These are phyloP conservation scores for Vaccinium corymbosum DNA, from an alignment of 148 eudicot genomes.

Conservation along the genomic window DNA sequence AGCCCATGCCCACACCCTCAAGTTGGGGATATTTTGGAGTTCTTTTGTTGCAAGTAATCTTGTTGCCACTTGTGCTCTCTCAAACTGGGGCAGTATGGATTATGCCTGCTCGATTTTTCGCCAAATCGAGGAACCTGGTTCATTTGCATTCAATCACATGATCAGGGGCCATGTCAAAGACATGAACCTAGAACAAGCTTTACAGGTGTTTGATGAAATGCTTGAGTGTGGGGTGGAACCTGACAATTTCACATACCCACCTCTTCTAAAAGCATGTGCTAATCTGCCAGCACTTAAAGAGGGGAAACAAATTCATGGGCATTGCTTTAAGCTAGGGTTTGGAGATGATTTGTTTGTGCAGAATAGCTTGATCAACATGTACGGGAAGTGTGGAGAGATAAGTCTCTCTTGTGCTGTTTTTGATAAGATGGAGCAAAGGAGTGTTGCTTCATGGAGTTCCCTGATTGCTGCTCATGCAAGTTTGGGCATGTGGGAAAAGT, in stretches of 20 bases:
- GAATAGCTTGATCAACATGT: conserved; percentile 52
- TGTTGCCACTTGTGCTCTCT: conserved; percentile 43
- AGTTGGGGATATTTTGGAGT: conserved; percentile 35
- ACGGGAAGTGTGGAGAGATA: conserved; percentile 46
- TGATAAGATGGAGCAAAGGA: conserved; percentile 31
- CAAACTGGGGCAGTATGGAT: conserved; percentile 48
- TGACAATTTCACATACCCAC: conserved; percentile 51
- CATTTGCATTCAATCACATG: conserved; percentile 47
- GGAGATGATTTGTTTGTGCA: conserved; percentile 41
- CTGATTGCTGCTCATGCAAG: conserved; percentile 43
- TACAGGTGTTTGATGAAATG: conserved; percentile 35
- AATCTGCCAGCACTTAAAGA: conserved; percentile 23
- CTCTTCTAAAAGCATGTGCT: conserved; percentile 47
- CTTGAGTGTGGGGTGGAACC: conserved; percentile 32
- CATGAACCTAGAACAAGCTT: conserved; percentile 25
- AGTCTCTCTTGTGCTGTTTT: conserved; percentile 40
- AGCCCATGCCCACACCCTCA: conserved; percentile 43
- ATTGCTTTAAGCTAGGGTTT: conserved; percentile 36
- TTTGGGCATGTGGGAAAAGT: conserved; percentile 41
- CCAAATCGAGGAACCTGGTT: conserved; percentile 36
- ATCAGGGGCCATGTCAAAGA: conserved; percentile 45
- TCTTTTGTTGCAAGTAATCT: conserved; percentile 44
- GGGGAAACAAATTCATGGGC: conserved; percentile 49
- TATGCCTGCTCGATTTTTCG: conserved; percentile 42
- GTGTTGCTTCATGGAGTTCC: conserved; percentile 57